phyloP scores from a whole-genome alignment of 805 yeast genomes.

The Sungouiella blattae region DNA sequence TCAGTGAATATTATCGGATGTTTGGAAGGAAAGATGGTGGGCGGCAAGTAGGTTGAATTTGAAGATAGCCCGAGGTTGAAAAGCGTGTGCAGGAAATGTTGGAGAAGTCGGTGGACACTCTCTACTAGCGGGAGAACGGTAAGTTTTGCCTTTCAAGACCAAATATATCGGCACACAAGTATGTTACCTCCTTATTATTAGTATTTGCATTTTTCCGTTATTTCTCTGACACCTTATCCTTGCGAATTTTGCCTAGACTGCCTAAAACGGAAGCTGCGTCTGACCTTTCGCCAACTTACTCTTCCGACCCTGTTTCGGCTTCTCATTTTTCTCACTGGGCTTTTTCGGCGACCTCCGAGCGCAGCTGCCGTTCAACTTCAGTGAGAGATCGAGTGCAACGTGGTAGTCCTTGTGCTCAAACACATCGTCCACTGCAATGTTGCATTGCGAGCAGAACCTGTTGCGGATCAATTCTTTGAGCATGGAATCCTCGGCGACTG shows the following conservation, averaged over 20 bases:
- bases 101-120: slow-evolving; percentile 6
- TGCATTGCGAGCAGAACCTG: slow-evolving; percentile 27
- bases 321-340: slow-evolving; percentile 1
- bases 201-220: too few relatives aligned
- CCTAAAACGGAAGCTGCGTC: background rate
- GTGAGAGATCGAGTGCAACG: slow-evolving; percentile 47
- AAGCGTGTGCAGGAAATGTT: slow-evolving; percentile 3
- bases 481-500: slow-evolving; percentile 6
- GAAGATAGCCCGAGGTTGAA: slow-evolving; percentile 2
- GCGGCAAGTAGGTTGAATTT: too few relatives aligned
- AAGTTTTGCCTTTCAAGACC: too few relatives aligned
- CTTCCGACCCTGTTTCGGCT: background rate
- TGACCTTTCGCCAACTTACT: background rate
- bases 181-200: too few relatives aligned
- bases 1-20: too few relatives aligned
- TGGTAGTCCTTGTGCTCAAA: slow-evolving; percentile 57
- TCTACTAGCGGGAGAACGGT: too few relatives aligned
- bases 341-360: background rate
- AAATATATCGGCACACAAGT: too few relatives aligned
- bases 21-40: too few relatives aligned
- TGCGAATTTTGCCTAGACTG: too few relatives aligned
- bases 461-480: slow-evolving; percentile 16
- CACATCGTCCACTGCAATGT: slow-evolving; percentile 23
- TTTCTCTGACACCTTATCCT: too few relatives aligned
- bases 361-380: slow-evolving; percentile 28